Evolutionary conservation across 176 grass and related monocot genomes (phyloP).

Genomic region (Echinochloa phyllopogon): DNA sequence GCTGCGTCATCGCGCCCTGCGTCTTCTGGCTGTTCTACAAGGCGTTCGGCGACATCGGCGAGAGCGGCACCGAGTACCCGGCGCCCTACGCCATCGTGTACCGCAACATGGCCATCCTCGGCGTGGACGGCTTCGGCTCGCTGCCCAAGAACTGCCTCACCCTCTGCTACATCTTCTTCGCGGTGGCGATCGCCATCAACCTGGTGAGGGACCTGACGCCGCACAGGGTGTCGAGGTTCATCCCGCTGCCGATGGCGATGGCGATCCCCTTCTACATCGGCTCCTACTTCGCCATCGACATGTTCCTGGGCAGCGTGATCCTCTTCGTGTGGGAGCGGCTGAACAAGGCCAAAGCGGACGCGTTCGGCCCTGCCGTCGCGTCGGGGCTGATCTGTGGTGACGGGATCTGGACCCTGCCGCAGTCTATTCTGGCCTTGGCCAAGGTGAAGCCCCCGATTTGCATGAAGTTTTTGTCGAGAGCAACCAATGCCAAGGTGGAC

Average conservation of each 20-base stretch:
- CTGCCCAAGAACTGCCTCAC: conserved; percentile 83
- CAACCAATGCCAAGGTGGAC: conserved; percentile 53
- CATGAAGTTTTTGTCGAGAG: conserved; percentile 80
- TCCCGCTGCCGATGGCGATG: conserved; percentile 95
- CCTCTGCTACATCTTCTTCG: conserved; percentile 84
- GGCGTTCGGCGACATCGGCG: conserved; percentile 74
- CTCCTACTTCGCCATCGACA: conserved; percentile 93
- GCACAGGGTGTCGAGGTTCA: conserved; percentile 57
- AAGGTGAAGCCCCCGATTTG: conserved; percentile 89
- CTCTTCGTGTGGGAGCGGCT: conserved; percentile 78
- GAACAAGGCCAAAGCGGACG: conserved; percentile 71
- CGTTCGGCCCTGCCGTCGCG: conserved; percentile 79
- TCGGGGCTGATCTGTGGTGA: conserved; percentile 95
- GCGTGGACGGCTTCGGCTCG: conserved; percentile 68
- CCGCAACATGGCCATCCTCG: conserved; percentile 91
- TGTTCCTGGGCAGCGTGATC: conserved; percentile 70
- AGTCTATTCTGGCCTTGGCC: conserved; percentile 75
- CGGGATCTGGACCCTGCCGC: conserved; percentile 91
- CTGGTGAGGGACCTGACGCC: conserved; percentile 57
- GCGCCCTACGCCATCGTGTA: conserved; percentile 94
- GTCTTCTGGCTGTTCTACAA: conserved; percentile 98
- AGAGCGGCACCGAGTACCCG: conserved; percentile 67
- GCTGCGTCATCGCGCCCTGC: conserved; percentile 76
- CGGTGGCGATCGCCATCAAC: conserved; percentile 66
- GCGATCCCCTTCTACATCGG: conserved; percentile 94